Conservation (phyloP, 164 flowering plant genomes). For the Protea cynaroides region DNA sequence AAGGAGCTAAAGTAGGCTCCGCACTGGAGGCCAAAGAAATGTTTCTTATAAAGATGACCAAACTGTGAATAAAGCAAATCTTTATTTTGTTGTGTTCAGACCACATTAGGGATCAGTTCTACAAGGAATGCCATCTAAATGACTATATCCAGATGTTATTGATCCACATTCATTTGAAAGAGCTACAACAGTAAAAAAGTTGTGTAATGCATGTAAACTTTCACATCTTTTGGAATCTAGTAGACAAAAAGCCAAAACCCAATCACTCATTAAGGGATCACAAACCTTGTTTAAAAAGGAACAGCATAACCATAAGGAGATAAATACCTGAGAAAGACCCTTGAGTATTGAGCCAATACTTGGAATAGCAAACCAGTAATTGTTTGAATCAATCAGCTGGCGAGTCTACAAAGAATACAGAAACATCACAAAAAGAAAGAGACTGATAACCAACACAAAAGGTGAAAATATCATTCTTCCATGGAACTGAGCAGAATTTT, state of each 20-base stretch:
- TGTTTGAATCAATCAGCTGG: slow-evolving; percentile 76
- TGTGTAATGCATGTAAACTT: neutral
- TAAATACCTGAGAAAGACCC: slow-evolving; percentile 78
- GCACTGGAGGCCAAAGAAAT: no score
- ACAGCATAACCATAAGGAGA: neutral
- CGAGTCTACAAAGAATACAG: slow-evolving; percentile 53
- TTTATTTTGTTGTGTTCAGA: no score
- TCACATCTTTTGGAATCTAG: neutral
- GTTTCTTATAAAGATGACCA: no score
- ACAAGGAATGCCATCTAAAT: no score
- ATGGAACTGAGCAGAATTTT: no score
- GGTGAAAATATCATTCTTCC: no score
- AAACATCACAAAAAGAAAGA: neutral
- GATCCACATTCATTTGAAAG: no score
- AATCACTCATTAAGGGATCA: neutral
- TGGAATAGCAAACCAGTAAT: slow-evolving; percentile 96
- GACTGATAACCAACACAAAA: no score
- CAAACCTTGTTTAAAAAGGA: neutral
- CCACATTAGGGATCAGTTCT: no score
- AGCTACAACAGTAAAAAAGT: neutral
- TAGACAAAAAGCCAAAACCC: neutral
- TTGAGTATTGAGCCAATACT: slow-evolving; percentile 78
- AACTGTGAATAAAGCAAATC: no score
- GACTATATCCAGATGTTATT: no score
- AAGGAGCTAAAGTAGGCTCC: no score